Evolutionary conservation across 192 early-diverging fungal species (phyloP), one percentile per base, ranked within the genome.

Genomic region (Geosiphon pyriformis): DNA sequence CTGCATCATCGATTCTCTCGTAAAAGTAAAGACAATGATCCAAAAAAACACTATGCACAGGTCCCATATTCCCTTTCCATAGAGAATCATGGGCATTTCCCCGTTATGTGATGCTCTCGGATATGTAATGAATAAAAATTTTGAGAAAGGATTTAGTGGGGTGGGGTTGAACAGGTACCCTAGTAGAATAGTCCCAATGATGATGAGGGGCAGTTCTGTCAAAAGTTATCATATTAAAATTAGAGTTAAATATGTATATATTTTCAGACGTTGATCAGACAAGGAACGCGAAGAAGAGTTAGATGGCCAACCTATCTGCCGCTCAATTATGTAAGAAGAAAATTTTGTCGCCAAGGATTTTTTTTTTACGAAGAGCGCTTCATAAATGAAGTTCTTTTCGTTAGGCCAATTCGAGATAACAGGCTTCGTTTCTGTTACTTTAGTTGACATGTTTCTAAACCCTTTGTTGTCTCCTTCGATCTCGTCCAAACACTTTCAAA

Each of bases 1-100:
- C 11, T 70, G 70, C 79, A 88, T 80, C 8, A 81, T 65, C 22
- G 80, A 60, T 3, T 85, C 83, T 8, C 90, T 78, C 4, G 78
- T 26, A 30, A 86, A 79, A 4, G 87, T 85, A 22, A 88, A 83
- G 22, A 80, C 75, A 26, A 85, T 71, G 7, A 90, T 74, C 78
- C 84, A 88, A 66, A 86, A 88, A 32, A 79, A 59, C 2, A 91
- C 76, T 65, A 88, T 86, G 20, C 76, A 74, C 4, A 88, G 49
- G 57, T 91, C 90, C 53, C 80, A 77, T 32, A 69, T 63, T 34
- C 85, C 82, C 48, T 85, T 85, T 29, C 73, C 82, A 59, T 78
- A 87, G 0, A 80, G 65, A 11, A 62, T 29, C 4, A 10, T 42
- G 37, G 6, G 15, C 6, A 42, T 42, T 42, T 42, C 37, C 18